phyloP scores from a whole-genome alignment of 495 filamentous ascomycete genomes.

The Penicillium ochrochloron region DNA sequence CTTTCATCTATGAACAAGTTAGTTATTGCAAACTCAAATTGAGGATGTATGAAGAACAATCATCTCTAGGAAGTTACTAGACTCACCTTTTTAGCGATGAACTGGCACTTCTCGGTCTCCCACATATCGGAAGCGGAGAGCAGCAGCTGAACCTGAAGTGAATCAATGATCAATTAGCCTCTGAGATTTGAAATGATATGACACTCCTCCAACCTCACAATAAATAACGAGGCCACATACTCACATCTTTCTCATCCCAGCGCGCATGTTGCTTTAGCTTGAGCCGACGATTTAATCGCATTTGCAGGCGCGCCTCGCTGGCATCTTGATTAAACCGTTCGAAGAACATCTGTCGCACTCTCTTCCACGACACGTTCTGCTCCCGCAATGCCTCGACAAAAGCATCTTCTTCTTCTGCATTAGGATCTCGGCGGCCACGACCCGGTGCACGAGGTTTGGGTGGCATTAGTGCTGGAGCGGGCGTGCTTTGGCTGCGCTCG shows the following conservation, averaged over 20 bases:
- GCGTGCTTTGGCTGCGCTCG: constrained; percentile 34
- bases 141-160: constrained; percentile 49
- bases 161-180: constrained; percentile 8
- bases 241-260: constrained; percentile 72
- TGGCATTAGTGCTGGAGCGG: constrained; percentile 27
- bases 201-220: background rate
- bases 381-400: constrained; percentile 71
- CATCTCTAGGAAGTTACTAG: background rate
- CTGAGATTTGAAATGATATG: background rate
- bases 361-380: constrained; percentile 70
- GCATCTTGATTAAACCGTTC: constrained; percentile 66
- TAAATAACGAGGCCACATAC: constrained; percentile 40
- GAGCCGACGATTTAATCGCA: constrained; percentile 70
- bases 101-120: constrained; percentile 55
- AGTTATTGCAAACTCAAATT: background rate
- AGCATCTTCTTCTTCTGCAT: constrained; percentile 67
- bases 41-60: background rate
- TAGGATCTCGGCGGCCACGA: constrained; percentile 49
- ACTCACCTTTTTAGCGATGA: constrained; percentile 56
- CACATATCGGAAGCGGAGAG: constrained; percentile 52
- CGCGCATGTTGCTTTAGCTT: constrained; percentile 58
- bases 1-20: constrained; percentile 37
- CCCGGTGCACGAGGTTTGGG: constrained; percentile 47
- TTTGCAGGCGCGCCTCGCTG: constrained; percentile 71
- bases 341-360: constrained; percentile 66